Evolutionary conservation across 2,329 filamentous ascomycete species (phyloP), one percentile per base, ranked within the genome.

Genomic region (Arthrobotrys conoides): DNA sequence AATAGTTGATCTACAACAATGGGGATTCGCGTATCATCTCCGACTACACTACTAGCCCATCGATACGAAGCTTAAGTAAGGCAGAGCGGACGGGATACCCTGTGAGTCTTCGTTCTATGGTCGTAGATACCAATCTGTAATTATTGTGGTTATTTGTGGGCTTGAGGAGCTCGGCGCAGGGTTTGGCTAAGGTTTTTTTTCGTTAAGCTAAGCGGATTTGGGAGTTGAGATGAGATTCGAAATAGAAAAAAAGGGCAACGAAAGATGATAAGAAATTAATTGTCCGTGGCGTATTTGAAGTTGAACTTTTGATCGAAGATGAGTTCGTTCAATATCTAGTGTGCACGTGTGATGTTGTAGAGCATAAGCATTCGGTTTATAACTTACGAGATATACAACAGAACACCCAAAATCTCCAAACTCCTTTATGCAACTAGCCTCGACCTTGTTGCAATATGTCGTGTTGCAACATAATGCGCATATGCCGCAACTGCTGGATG

Each of bases 1-100:
- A 9, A 36, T 10, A 36, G 5, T 10, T 36, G 51, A 63, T 41
- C 55, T 70, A 73, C 71, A 68, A 79, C 46, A 72, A 61, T 49
- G 53, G 59, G 68, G 73, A 77, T 79, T 79, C 71, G 46, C 76
- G 18, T 51, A 44, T 79, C 27, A 44, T 79, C 71, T 76, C 76
- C 57, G 33, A 76, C 76, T 46, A 64, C 36, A 76, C 51, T 79
- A 79, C 76, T 79, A 59, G 27, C 57, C 71, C 49, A 63, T 64
- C 75, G 75, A 75, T 75, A 68, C 61, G 53, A 75, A 44, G 75
- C 70, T 70, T 75, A 44, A 61, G 44, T 66, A 75, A 57, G 57
- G 69, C 69, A 72, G 69, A 72, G 69, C 69, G 59, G 59, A 72
- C 69, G 69, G 69, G 69, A 72, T 72, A 66, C 69, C 57, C 46